Evolutionary conservation across 2,329 filamentous ascomycete genomes (phyloP).

Genomic region (Arthrobotrys conoides): DNA sequence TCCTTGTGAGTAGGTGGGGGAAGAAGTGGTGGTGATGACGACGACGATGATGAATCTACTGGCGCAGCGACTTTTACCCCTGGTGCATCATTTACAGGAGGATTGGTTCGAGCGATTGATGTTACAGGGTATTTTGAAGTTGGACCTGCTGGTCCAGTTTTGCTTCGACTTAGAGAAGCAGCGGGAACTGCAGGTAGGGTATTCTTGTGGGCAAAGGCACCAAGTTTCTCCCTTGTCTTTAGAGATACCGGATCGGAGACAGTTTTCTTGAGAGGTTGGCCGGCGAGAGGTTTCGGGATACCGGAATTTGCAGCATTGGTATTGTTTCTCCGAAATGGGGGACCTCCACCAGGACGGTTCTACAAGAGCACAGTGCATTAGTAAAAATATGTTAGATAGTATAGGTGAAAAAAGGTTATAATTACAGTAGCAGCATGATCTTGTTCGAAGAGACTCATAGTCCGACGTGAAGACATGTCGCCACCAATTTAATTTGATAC

Average conservation of each 20-base stretch:
- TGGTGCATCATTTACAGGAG: not conserved
- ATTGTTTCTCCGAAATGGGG: slow-evolving; percentile 41
- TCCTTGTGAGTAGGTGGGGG: slow-evolving; percentile 24
- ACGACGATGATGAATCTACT: slow-evolving; percentile 48
- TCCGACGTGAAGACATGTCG: slow-evolving; percentile 48
- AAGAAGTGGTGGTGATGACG: slow-evolving; percentile 9
- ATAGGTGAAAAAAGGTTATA: not conserved
- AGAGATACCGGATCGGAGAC: slow-evolving; percentile 43
- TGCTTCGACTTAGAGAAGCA: not conserved
- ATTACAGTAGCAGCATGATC: slow-evolving; percentile 50
- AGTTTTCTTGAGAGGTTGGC: slow-evolving; percentile 58
- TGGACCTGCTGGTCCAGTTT: not conserved
- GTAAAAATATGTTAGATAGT: not conserved
- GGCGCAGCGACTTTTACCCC: slow-evolving; percentile 19
- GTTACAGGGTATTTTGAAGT: slow-evolving; percentile 17
- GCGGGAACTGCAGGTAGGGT: no score
- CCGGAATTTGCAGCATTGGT: slow-evolving; percentile 46
- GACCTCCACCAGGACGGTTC: slow-evolving; percentile 41
- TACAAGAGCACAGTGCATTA: slow-evolving; percentile 10
- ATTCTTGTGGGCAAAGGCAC: slow-evolving; percentile 40
- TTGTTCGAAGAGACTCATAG: slow-evolving; percentile 52
- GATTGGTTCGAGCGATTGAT: slow-evolving; percentile 5
- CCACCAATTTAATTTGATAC: slow-evolving; percentile 3
- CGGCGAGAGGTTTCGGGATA: slow-evolving; percentile 56
- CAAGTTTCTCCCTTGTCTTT: slow-evolving; percentile 45